These are phyloP conservation scores for Endoconidiophora polonica DNA, from an alignment of 2,329 filamentous ascomycete species.

Conservation along the genomic window DNA sequence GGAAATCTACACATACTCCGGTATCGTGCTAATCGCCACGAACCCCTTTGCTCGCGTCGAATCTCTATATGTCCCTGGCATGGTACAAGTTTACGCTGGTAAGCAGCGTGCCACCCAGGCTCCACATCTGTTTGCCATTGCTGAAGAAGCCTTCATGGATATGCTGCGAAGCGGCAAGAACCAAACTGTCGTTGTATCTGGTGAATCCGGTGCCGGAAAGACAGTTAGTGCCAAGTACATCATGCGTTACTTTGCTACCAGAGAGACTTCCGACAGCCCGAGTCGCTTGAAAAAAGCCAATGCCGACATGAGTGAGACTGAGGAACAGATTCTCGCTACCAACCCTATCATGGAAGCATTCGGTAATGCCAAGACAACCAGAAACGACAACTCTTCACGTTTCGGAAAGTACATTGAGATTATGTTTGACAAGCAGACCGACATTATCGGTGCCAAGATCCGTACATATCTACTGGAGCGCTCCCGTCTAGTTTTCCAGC, in stretches of 20 bases:
- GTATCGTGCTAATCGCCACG: constrained; percentile 94
- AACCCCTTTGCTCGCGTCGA: constrained; percentile 97
- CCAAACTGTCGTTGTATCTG: constrained; percentile 97
- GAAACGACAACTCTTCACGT: constrained; percentile 96
- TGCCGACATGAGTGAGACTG: constrained; percentile 86
- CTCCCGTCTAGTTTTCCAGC: constrained; percentile 91
- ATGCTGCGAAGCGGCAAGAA: constrained; percentile 94
- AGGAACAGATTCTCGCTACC: constrained; percentile 94
- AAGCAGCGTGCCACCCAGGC: constrained; percentile 94
- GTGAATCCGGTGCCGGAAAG: constrained; percentile 96
- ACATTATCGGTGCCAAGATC: constrained; percentile 96
- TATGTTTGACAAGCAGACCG: constrained; percentile 89
- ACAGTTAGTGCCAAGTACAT: constrained; percentile 99
- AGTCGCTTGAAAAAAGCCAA: constrained; percentile 58
- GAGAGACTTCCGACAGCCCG: constrained; percentile 81
- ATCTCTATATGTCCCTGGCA: constrained; percentile 93
- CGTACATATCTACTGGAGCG: constrained; percentile 89
- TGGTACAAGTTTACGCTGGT: constrained; percentile 99
- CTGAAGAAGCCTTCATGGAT: constrained; percentile 97
- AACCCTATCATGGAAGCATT: constrained; percentile 99
- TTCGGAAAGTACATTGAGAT: constrained; percentile 99
- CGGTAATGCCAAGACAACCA: constrained; percentile 97
- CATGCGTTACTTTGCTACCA: constrained; percentile 97
- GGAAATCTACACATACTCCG: constrained; percentile 99
- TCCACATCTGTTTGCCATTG: constrained; percentile 95